These are phyloP conservation scores for Diaporthe australafricana DNA, from an alignment of 2,329 filamentous ascomycete genomes.

Conservation along the genomic window DNA sequence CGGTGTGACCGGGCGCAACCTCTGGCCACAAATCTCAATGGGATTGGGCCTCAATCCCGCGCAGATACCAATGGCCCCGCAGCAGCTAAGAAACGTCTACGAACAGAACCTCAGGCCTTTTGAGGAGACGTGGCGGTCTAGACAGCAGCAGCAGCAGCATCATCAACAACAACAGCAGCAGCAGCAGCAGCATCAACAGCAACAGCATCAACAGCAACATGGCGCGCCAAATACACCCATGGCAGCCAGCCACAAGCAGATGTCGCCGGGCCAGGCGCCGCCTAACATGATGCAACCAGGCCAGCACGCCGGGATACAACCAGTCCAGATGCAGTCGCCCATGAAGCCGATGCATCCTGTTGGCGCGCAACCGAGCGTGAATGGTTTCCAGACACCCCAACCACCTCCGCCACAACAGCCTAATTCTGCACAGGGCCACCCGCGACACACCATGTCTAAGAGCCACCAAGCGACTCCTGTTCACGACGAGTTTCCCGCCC, in stretches of 20 bases:
- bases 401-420: slow-evolving; percentile 56
- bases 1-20: slow-evolving; percentile 74
- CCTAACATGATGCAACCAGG: slow-evolving; percentile 54
- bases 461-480: slow-evolving; percentile 59
- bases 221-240: slow-evolving; percentile 45
- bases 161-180: slow-evolving; percentile 54
- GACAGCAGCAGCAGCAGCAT: slow-evolving; percentile 63
- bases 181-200: slow-evolving; percentile 52
- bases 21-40: slow-evolving; percentile 80
- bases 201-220: slow-evolving; percentile 46
- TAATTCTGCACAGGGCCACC: slow-evolving; percentile 56
- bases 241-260: slow-evolving; percentile 55
- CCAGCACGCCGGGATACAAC: slow-evolving; percentile 55
- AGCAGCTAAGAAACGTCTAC: slow-evolving; percentile 79
- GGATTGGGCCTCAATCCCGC: slow-evolving; percentile 70
- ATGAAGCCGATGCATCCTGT: slow-evolving; percentile 60
- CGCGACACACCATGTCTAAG: slow-evolving; percentile 63
- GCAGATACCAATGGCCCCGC: slow-evolving; percentile 74
- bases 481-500: slow-evolving; percentile 55
- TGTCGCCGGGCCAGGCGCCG: slow-evolving; percentile 52
- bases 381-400: slow-evolving; percentile 61
- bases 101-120: slow-evolving; percentile 82
- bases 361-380: slow-evolving; percentile 58
- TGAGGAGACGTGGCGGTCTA: slow-evolving; percentile 72
- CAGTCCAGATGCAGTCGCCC: slow-evolving; percentile 54